Conservation (phyloP, 768 basidiomycete species). For the Punctularia strigosozonata region DNA sequence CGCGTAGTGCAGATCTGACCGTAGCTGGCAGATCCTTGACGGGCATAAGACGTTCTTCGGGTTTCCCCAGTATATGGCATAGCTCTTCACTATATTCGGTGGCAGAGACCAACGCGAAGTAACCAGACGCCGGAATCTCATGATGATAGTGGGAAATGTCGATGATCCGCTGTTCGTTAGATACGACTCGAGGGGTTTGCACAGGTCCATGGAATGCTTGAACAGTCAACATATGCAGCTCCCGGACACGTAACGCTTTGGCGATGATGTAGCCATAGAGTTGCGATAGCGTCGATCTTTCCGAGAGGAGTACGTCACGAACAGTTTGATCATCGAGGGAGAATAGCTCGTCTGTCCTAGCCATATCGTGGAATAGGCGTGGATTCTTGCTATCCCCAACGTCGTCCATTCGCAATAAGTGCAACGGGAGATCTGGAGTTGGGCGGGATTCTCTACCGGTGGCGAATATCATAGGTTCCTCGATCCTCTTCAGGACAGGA, state of each 20-base stretch:
- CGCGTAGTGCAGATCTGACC: slow-evolving; percentile 40
- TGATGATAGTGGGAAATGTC: slow-evolving; percentile 47
- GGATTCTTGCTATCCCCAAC: slow-evolving; percentile 28
- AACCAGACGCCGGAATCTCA: slow-evolving; percentile 54
- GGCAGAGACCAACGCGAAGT: slow-evolving; percentile 51
- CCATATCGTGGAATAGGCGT: slow-evolving; percentile 31
- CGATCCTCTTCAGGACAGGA: slow-evolving; percentile 35
- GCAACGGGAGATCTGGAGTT: slow-evolving; percentile 27
- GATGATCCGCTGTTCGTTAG: slow-evolving; percentile 42
- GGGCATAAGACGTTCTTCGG: slow-evolving; percentile 33
- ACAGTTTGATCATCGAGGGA: slow-evolving; percentile 39
- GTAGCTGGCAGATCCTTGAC: slow-evolving; percentile 41
- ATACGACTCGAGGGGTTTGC: slow-evolving; percentile 34
- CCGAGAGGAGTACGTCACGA: slow-evolving; percentile 51
- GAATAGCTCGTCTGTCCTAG: slow-evolving; percentile 40
- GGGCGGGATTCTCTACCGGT: slow-evolving; percentile 17
- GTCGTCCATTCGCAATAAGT: slow-evolving; percentile 35
- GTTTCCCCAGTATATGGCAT: slow-evolving; percentile 33
- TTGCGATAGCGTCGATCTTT: slow-evolving; percentile 61
- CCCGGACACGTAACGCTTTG: slow-evolving; percentile 48
- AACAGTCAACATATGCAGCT: slow-evolving; percentile 48
- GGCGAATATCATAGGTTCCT: slow-evolving; percentile 45
- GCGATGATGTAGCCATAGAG: slow-evolving; percentile 66
- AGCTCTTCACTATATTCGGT: slow-evolving; percentile 48
- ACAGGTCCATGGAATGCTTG: slow-evolving; percentile 29